Evolutionary conservation across 306 rosid genomes (phyloP).

Genomic region (Castanea sativa): DNA sequence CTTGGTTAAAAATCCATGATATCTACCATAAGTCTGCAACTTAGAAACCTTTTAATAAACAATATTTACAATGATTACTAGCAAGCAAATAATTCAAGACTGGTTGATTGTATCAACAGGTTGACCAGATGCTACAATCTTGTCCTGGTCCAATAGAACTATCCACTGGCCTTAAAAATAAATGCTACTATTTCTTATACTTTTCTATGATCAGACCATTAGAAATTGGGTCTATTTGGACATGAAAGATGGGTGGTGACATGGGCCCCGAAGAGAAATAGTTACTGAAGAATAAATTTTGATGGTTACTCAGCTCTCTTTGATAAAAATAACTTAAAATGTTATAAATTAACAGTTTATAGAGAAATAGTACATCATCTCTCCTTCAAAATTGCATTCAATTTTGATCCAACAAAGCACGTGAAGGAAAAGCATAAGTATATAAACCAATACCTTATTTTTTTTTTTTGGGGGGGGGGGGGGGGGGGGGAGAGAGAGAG

Average conservation of each 20-base stretch:
- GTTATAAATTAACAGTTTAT: too few relatives aligned
- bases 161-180: neutral
- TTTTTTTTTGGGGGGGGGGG: too few relatives aligned
- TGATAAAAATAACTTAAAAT: too few relatives aligned
- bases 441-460: too few relatives aligned
- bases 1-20: neutral
- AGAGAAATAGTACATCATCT: too few relatives aligned
- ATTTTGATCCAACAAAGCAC: too few relatives aligned
- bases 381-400: too few relatives aligned
- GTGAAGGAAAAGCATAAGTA: too few relatives aligned
- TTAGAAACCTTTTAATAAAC: neutral
- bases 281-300: too few relatives aligned
- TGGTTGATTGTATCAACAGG: neutral
- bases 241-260: neutral
- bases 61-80: neutral
- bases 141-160: neutral
- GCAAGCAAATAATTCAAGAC: neutral
- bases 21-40: too few relatives aligned
- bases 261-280: too few relatives aligned
- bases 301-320: too few relatives aligned
- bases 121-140: neutral
- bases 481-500: rapidly evolving
- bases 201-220: neutral
- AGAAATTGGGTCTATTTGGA: neutral
- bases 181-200: neutral